Base-by-base conservation (phyloP, 73 alveolate species). In the Stentor roeselii region DNA sequence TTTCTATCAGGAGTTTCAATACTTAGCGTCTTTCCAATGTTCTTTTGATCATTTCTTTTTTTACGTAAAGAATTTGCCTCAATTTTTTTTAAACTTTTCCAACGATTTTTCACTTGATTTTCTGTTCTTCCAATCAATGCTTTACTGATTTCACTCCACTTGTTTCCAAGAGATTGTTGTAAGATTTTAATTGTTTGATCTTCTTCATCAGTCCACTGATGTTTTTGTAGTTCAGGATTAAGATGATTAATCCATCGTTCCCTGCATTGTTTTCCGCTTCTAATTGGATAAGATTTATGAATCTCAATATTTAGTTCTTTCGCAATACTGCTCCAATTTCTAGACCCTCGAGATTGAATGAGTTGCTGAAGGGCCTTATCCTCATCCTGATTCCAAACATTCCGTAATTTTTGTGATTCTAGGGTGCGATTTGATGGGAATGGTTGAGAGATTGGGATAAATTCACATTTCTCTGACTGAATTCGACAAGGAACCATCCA, bases 181-280 rank as follows among this genome's bases (percentile, higher is more conserved):
- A 11, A 21, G 21, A 11, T 50, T 21, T 11, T 50, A 11, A 50
- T 50, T 50, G 21, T 11, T 11, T 50, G 6, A 21, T 50, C 67
- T 50, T 50, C 67, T 50, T 6, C 67, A 11, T 50, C 21, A 11
- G 67, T 11, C 67, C 67, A 50, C 21, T 50, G 6, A 50, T 6
- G 6, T 50, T 50, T 50, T 50, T 50, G 30, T 50, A 50, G 6
- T 11, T 6, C 21, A 11, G 67, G 67, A 50, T 21, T 50, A 11
- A 50, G 67, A 50, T 50, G 67, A 50, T 21, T 21, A 11, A 50
- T 11, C 67, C 67, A 50, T 21, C 67, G 6, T 50, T 50, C 67
- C 21, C 67, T 50, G 67, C 67, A 50, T 50, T 50, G 67, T 50
- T 50, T 50, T 11, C 67, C 67, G 6, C 67, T 50, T 50, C 67